Evolutionary conservation across 1,284 basidiomycete genomes (phyloP).

Genomic region (Ceratobasidium theobromae): DNA sequence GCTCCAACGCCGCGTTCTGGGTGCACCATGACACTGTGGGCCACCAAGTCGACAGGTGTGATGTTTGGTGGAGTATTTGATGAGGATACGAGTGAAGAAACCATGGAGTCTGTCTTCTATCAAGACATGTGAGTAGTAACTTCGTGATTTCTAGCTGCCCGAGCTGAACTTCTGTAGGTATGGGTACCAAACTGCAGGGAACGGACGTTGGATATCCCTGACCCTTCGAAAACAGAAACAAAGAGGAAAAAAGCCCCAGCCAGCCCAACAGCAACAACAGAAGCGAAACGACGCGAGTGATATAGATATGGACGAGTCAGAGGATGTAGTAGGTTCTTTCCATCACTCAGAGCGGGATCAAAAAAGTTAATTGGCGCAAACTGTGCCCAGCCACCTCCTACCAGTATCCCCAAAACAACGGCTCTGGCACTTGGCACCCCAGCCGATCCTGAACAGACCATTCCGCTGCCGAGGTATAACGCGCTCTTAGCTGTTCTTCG

Average conservation of each 20-base stretch:
- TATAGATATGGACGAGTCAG: conserved; percentile 24
- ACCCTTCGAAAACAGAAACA: conserved; percentile 58
- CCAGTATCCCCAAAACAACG: conserved; percentile 37
- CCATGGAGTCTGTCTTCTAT: conserved; percentile 80
- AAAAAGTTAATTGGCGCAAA: background rate
- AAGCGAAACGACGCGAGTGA: conserved; percentile 34
- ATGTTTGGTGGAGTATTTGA: conserved; percentile 92
- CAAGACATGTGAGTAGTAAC: conserved; percentile 67
- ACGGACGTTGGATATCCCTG: conserved; percentile 80
- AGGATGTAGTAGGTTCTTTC: background rate
- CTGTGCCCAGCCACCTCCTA: conserved; percentile 1
- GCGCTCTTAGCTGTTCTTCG: conserved; percentile 85
- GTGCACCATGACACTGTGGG: conserved; percentile 84
- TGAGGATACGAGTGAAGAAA: conserved; percentile 85
- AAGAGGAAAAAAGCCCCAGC: conserved; percentile 52
- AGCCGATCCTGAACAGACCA: conserved; percentile 70
- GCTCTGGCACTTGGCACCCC: conserved; percentile 47
- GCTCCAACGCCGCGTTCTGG: conserved; percentile 70
- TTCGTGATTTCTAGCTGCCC: background rate
- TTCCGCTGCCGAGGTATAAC: conserved; percentile 84
- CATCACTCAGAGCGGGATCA: background rate
- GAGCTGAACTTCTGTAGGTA: conserved; percentile 50
- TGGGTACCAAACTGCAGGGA: conserved; percentile 76
- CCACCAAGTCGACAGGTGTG: conserved; percentile 66
- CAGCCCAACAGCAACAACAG: conserved; percentile 35